A percentile compares a stretch with the other conserved stretches of the same genome.
Conservation (phyloP, 768 basidiomycete species). For the Tricholoma sp. region DNA sequence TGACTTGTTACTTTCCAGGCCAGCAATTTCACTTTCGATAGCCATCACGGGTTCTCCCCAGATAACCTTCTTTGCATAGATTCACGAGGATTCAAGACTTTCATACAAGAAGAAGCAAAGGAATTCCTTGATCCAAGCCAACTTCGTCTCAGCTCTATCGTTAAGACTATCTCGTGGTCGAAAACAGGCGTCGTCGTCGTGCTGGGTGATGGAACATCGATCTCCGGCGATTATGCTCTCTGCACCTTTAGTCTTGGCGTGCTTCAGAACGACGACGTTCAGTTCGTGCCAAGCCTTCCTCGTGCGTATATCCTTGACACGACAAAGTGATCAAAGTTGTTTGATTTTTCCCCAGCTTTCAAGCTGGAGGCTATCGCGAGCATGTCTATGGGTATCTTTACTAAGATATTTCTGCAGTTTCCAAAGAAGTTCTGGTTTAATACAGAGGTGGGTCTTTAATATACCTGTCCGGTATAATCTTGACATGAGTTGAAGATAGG, state of each 20-base stretch:
- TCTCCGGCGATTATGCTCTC: constrained; percentile 54
- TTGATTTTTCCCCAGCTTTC: constrained; percentile 25
- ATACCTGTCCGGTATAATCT: not conserved
- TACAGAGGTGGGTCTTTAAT: constrained; percentile 26
- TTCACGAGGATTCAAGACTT: constrained; percentile 54
- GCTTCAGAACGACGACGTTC: constrained; percentile 57
- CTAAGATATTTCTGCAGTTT: constrained; percentile 67
- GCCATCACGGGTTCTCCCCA: constrained; percentile 54
- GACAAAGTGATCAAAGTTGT: not conserved
- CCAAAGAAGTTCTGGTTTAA: constrained; percentile 52
- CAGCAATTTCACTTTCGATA: constrained; percentile 58
- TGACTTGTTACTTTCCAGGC: constrained; percentile 31
- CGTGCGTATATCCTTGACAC: constrained; percentile 13
- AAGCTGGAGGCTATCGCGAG: constrained; percentile 62
- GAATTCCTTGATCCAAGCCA: constrained; percentile 48
- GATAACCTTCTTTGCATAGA: constrained; percentile 52
- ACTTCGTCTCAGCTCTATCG: constrained; percentile 44
- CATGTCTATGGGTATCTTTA: constrained; percentile 62
- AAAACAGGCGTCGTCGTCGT: constrained; percentile 41
- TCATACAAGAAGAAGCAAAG: constrained; percentile 53
- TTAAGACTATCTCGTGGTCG: constrained; percentile 42
- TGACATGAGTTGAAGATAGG: constrained; percentile 33
- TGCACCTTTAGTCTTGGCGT: constrained; percentile 71
- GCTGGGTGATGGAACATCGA: constrained; percentile 34
- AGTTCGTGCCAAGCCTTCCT: constrained; percentile 51